Percentiles rank a stretch among this genome's conserved stretches.
Conservation (phyloP, 768 basidiomycete species). For the Boletus pseudo-olivaceus region DNA sequence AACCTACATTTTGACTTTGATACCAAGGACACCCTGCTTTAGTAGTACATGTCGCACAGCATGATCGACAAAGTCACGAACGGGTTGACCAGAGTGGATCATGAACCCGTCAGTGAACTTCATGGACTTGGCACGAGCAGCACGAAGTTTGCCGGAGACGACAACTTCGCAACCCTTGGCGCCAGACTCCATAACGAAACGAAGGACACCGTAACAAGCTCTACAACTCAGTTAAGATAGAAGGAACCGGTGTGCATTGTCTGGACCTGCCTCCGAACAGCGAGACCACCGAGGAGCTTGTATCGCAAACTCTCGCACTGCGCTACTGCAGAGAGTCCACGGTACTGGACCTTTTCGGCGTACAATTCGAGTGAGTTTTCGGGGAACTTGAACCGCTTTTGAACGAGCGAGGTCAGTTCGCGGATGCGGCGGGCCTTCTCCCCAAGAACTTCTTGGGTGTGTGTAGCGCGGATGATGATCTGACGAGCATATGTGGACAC, state of each 20-base stretch:
- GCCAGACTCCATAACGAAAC: conserved; percentile 99
- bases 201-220: conserved; percentile 99
- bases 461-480: conserved; percentile 99
- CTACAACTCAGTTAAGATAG: conserved; percentile 35
- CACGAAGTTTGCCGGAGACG: conserved; percentile 98
- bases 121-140: conserved; percentile 99
- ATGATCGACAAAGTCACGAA: conserved; percentile 92
- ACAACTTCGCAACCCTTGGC: conserved; percentile 99
- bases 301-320: conserved; percentile 98
- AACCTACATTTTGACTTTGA: conserved; percentile 98
- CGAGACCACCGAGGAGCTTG: conserved; percentile 99
- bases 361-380: conserved; percentile 98
- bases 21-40: conserved; percentile 97
- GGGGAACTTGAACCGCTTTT: conserved; percentile 99
- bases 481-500: conserved; percentile 26
- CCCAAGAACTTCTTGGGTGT: conserved; percentile 97
- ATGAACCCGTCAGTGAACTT: conserved; percentile 99
- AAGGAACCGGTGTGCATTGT: not conserved
- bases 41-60: conserved; percentile 98
- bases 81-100: conserved; percentile 98
- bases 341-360: conserved; percentile 98
- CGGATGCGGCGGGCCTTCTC: conserved; percentile 99
- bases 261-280: conserved; percentile 82
- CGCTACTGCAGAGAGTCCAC: conserved; percentile 96
- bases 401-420: conserved; percentile 96